Evolutionary conservation across 257 asterid species (phyloP).

Genomic region (Rubia yunnanensis): DNA sequence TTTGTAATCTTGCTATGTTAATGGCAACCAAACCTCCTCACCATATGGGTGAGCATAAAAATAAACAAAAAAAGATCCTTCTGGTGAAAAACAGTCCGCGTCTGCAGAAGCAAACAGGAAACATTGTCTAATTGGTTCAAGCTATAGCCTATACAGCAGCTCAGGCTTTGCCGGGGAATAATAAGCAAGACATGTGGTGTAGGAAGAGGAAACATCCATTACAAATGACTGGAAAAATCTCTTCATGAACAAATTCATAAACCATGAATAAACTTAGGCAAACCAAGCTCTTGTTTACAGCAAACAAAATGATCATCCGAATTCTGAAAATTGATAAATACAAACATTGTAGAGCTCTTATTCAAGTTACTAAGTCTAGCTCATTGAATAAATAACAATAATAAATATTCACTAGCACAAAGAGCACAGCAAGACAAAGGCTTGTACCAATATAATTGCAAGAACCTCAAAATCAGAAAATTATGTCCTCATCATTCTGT

Average conservation of each 20-base stretch:
- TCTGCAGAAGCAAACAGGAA: too few species aligned
- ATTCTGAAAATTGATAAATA: conserved; percentile 13
- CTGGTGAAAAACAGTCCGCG: too few species aligned
- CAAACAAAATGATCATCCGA: background rate
- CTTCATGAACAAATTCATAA: conserved; percentile 2
- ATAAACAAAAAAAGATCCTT: too few species aligned
- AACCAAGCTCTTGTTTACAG: conserved; percentile 5
- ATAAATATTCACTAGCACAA: conserved; percentile 3
- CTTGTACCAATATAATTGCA: background rate
- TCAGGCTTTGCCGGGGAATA: too few species aligned
- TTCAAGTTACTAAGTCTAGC: conserved; percentile 10
- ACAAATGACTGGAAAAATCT: background rate
- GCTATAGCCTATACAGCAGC: too few species aligned
- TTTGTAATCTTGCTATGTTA: too few species aligned
- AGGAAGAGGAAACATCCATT: background rate
- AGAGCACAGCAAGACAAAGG: conserved; percentile 11
- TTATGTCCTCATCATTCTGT: conserved; percentile 32
- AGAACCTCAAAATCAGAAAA: conserved; percentile 26
- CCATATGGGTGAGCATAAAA: too few species aligned
- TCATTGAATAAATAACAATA: background rate
- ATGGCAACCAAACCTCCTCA: too few species aligned
- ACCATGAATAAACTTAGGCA: background rate
- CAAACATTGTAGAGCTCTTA: conserved; percentile 17
- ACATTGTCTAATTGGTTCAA: too few species aligned
- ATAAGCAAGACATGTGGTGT: too few species aligned